Evolutionary conservation across 2,329 filamentous ascomycete genomes (phyloP).

Genomic region (Ceratocystis huliohia): DNA sequence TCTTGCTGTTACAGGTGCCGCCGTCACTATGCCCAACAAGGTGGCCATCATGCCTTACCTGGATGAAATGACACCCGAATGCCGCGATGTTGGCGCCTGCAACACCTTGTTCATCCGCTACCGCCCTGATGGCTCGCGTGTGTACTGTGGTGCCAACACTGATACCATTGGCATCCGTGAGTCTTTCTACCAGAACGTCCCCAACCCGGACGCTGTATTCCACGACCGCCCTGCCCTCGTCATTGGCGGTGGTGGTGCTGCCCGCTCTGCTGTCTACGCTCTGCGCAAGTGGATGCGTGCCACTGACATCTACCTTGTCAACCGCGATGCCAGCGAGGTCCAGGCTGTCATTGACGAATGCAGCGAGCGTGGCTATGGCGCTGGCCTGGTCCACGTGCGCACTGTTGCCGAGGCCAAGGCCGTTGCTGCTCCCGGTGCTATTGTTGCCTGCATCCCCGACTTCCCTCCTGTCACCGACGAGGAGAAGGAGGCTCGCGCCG

Average conservation of each 20-base stretch:
- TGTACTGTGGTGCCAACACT: conserved; percentile 64
- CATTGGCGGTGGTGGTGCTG: conserved; percentile 65
- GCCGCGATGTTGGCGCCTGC: conserved; percentile 59
- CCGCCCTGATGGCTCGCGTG: conserved; percentile 34
- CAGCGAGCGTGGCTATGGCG: conserved; percentile 43
- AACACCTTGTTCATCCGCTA: conserved; percentile 62
- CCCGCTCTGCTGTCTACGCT: conserved; percentile 65
- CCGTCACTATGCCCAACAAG: conserved; percentile 78
- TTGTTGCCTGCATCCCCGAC: conserved; percentile 66
- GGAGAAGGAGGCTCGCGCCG: conserved; percentile 47
- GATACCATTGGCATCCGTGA: conserved; percentile 69
- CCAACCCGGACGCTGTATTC: conserved; percentile 35
- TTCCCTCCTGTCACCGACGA: conserved; percentile 52
- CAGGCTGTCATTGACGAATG: conserved; percentile 54
- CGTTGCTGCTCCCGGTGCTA: conserved; percentile 49
- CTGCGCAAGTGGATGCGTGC: conserved; percentile 57
- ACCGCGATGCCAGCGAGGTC: conserved; percentile 57
- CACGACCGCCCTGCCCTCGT: conserved; percentile 55
- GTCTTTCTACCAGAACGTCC: conserved; percentile 48
- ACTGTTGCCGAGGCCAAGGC: conserved; percentile 46
- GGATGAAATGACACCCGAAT: conserved; percentile 61
- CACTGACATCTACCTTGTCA: conserved; percentile 61
- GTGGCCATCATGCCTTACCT: conserved; percentile 61
- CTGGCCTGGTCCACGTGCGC: conserved; percentile 47
- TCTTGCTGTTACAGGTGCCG: conserved; percentile 38